These are phyloP conservation scores for Galerina marginata DNA, from an alignment of 768 basidiomycete species.

Conservation along the genomic window DNA sequence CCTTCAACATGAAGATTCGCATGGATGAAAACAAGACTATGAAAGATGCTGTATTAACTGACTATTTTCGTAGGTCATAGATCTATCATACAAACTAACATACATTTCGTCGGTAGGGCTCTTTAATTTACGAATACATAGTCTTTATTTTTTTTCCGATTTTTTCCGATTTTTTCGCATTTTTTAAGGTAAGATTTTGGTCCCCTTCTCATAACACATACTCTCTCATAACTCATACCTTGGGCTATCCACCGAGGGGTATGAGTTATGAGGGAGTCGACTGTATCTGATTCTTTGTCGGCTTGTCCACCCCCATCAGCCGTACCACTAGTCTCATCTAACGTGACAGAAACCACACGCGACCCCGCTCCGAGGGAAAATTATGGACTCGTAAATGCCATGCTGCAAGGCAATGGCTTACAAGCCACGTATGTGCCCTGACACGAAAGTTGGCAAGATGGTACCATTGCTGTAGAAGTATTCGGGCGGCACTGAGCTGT, in stretches of 20 bases:
- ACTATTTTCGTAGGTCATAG: constrained; percentile 16
- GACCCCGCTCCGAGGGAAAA: too few species aligned
- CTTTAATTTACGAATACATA: neutral
- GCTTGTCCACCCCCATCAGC: too few species aligned
- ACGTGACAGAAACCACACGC: too few species aligned
- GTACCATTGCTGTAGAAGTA: too few species aligned
- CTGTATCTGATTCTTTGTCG: too few species aligned
- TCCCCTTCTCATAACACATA: constrained; percentile 6
- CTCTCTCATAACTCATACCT: constrained; percentile 13
- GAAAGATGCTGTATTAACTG: constrained; percentile 22
- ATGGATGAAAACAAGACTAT: constrained; percentile 19
- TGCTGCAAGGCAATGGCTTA: too few species aligned
- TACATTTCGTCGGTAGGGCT: neutral
- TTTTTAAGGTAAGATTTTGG: constrained; percentile 6
- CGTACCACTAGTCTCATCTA: too few species aligned
- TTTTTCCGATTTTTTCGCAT: constrained; percentile 14
- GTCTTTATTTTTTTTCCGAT: neutral
- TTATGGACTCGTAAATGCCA: too few species aligned
- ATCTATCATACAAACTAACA: neutral
- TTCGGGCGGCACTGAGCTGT: too few species aligned
- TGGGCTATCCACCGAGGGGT: constrained; percentile 14
- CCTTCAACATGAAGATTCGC: constrained; percentile 22
- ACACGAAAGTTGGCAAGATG: too few species aligned
- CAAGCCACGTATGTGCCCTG: too few species aligned
- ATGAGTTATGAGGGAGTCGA: constrained; percentile 19